Evolutionary conservation across 192 early-diverging fungal genomes (phyloP).

Genomic region (Gonapodya sp.): DNA sequence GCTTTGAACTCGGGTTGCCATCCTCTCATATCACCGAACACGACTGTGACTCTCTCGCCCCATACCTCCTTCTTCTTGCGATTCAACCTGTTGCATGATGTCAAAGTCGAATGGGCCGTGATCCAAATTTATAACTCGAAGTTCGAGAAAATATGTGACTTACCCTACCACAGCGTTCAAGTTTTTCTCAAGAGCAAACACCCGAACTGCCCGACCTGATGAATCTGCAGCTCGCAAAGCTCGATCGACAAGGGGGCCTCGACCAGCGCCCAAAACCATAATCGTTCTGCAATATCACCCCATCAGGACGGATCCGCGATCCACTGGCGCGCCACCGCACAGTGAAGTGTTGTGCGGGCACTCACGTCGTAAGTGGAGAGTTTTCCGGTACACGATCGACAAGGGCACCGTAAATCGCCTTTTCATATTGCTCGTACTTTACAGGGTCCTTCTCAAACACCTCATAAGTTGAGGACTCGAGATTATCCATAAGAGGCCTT

Average conservation of each 20-base stretch:
- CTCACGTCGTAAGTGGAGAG: neutral
- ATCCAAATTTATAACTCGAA: neutral
- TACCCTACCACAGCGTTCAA: slow-evolving; percentile 64
- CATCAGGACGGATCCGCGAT: too few species aligned
- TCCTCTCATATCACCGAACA: slow-evolving; percentile 82
- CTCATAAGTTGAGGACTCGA: slow-evolving; percentile 89
- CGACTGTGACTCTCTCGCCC: slow-evolving; percentile 70
- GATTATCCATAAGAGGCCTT: slow-evolving; percentile 84
- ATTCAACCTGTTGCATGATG: slow-evolving; percentile 64
- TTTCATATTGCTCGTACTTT: slow-evolving; percentile 88
- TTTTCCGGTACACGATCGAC: slow-evolving; percentile 24
- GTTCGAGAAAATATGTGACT: neutral
- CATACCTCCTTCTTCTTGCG: slow-evolving; percentile 63
- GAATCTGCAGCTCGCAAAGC: slow-evolving; percentile 66
- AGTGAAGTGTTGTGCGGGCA: neutral
- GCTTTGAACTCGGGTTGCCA: slow-evolving; percentile 49
- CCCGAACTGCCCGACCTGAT: slow-evolving; percentile 42
- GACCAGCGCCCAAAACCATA: slow-evolving; percentile 90
- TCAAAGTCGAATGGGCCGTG: too few species aligned
- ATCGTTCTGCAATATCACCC: too few species aligned
- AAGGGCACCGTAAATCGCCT: slow-evolving; percentile 35
- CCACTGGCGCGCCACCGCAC: neutral
- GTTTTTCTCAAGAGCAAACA: slow-evolving; percentile 95
- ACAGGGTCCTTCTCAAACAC: slow-evolving; percentile 91
- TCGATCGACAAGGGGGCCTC: slow-evolving; percentile 87